Base-by-base conservation (phyloP, 257 asterid genomes). In the Solanum lycopersicoides region DNA sequence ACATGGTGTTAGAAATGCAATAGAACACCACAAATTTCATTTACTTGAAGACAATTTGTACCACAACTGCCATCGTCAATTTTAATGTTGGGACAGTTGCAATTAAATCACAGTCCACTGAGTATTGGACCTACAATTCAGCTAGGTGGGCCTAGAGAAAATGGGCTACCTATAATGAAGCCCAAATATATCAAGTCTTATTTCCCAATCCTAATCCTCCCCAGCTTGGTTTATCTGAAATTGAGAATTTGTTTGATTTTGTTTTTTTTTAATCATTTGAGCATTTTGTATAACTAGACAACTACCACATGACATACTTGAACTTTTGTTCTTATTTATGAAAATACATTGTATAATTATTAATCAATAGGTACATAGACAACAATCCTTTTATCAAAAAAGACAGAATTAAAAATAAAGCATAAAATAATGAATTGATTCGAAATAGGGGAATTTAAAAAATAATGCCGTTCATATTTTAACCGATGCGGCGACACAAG, bases 401-500 rank as follows among this genome's bases (percentile, higher is more conserved):
- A 9, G n/a, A 44, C 39, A 25, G 12, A 45, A 44, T 4, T 44
- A 23, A 8, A 76, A 42, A 44, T 25, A 45, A 44, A 76, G 4
- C 25, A 9, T 0, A 16, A 77, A 80, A 16, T 28, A 80, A 80
- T 21, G 18, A 47, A 9, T 5, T 45, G 84, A 80, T 28, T 80
- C 42, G 6, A 80, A 45, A 47, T 3, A 44, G 14, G 65, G 41
- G n/a, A 25, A 79, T 44, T 44, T 9, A 3, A 15, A 79, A 77
- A 79, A 44, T 79, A 44, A 74, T 34, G 45, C 80, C 47, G n/a
- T 34, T 72, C 2, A 25, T 16, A 69, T 21, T 12, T 87, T 47
- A 87, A 76, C 14, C 65, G 71, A 93, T 88, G 56, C 97, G 94
- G 66, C 85, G 90, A 91, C 97, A 94, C 3, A 94, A 63, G 10